Percentiles rank a stretch among this genome's conserved stretches.
These are phyloP conservation scores for Acacia melanoxylon DNA, from an alignment of 306 rosid species.

Conservation along the genomic window DNA sequence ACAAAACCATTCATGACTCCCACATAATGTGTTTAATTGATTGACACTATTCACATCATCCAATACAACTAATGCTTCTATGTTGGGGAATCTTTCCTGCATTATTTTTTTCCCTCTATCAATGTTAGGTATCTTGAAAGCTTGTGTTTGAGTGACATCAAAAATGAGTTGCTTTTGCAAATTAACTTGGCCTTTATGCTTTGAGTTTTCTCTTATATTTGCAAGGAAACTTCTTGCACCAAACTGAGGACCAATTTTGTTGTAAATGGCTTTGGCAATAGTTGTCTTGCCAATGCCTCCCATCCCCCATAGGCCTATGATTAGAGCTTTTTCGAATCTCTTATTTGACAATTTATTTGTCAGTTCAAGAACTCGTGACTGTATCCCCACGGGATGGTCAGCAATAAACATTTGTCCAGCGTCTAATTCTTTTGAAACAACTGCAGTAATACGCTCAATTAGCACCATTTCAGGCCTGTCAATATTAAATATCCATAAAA, in stretches of 20 bases:
- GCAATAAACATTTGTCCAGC: neutral
- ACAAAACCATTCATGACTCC: no score
- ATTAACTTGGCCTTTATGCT: neutral
- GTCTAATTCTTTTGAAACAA: neutral
- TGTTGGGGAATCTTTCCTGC: no score
- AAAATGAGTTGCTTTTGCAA: neutral
- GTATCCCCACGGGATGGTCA: neutral
- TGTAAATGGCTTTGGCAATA: neutral
- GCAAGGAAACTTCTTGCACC: neutral
- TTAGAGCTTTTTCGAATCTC: neutral
- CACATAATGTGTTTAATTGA: no score
- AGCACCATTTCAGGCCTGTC: neutral
- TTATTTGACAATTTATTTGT: neutral
- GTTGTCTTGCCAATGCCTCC: neutral
- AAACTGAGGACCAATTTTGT: neutral
- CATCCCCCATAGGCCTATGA: neutral
- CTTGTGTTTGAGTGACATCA: neutral
- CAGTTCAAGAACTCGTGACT: neutral
- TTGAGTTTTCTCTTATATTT: neutral
- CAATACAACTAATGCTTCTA: no score
- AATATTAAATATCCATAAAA: neutral
- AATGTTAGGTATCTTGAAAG: neutral
- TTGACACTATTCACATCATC: no score
- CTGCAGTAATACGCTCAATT: neutral
- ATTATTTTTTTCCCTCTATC: neutral